Base-by-base conservation (phyloP, 495 filamentous ascomycete genomes). In the Penicillium goetzii region DNA sequence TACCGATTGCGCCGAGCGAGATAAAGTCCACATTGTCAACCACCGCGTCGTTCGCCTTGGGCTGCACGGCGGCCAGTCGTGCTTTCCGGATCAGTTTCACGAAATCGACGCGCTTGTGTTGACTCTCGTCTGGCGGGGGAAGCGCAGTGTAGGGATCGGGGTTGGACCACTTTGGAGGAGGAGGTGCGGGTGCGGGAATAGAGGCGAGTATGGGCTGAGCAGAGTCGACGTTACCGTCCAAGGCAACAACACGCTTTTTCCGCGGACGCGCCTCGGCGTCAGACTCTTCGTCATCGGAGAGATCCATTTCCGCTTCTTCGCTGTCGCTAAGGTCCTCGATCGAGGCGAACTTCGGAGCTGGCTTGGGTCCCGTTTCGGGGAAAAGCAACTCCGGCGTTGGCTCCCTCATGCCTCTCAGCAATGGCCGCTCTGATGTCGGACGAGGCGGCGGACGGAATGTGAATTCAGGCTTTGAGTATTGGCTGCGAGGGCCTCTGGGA, bases 1-100 rank as follows among this genome's bases (percentile, higher is more conserved):
- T 85, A 58, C 86, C 84, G 23, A 83, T 84, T 26, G 88, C 78
- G 64, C 88, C 88, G 49, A 91, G 88, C 1, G 92, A 92, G 57
- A 97, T 96, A 70, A 95, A 96, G 65, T 97, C 93, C 54, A 88
- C 85, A 49, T 88, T 88, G 1, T 84, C 80, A 14, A 81, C 78
- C 21, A 88, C 85, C 9, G 85, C 76, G 43, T 88, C 85, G 17
- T 75, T 78, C 14, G 79, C 66, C 19, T 79, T 74, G 57, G 34
- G 68, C 65, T 72, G 65, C 25, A 55, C 65, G 4, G 74, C 68
- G 4, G 73, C 71, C 47, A 92, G 80, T 50, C 91, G 86, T 1
- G 92, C 90, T 65, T 96, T 97, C 65, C 92, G 87, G 65, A 97
- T 97, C 56, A 95, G 71, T 65, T 93, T 88, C 28, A 97, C 90